Conservation (phyloP, 345 rosid species). For the Boechera stricta region DNA sequence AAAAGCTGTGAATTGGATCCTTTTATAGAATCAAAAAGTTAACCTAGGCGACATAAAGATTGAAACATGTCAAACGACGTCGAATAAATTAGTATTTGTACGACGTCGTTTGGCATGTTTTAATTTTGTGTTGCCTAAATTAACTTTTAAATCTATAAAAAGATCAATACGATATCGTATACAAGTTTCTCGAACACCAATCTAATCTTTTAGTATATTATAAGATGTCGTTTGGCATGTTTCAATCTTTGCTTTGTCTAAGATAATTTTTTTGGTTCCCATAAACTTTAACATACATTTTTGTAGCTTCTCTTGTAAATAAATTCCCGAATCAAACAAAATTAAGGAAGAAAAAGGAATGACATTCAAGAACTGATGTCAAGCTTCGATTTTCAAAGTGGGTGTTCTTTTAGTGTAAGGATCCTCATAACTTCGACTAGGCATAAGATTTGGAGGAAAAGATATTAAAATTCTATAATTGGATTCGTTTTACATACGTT, state of each 20-base stretch:
- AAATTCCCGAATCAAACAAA: background rate
- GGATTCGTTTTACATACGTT: background rate
- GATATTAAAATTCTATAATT: too few species aligned
- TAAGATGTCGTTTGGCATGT: background rate
- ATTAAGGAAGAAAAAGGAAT: background rate
- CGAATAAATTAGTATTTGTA: background rate
- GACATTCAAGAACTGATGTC: background rate
- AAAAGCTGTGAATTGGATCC: background rate
- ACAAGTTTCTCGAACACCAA: background rate
- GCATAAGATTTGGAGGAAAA: background rate
- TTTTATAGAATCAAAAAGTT: background rate
- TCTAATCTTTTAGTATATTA: too few species aligned
- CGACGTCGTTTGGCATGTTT: background rate
- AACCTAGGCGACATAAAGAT: background rate
- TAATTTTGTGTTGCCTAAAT: background rate
- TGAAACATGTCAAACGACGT: background rate
- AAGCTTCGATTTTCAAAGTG: background rate
- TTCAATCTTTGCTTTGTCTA: too few species aligned
- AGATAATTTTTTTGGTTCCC: background rate
- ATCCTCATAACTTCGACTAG: background rate
- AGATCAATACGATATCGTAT: background rate
- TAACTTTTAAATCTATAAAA: background rate
- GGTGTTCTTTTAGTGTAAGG: background rate
- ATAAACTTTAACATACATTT: background rate
- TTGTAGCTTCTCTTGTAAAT: background rate